phyloP scores from a whole-genome alignment of 257 asterid genomes.

The Lycium barbarum region DNA sequence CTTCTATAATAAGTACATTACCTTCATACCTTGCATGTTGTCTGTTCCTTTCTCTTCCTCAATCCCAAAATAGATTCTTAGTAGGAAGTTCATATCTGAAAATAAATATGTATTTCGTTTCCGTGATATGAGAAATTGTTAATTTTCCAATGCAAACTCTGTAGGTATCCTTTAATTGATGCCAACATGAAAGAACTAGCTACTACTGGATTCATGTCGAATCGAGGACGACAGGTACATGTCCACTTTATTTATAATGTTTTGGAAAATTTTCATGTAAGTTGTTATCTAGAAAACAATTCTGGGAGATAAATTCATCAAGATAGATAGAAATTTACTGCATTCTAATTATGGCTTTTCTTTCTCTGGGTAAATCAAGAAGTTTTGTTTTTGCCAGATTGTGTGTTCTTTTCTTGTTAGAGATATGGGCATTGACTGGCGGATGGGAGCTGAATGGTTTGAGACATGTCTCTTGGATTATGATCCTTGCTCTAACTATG shows the following conservation, averaged over 20 bases:
- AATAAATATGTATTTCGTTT: not conserved
- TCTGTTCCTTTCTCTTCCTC: not conserved
- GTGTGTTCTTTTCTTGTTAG: constrained; percentile 98
- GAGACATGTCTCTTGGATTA: constrained; percentile 93
- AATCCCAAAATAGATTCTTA: not conserved
- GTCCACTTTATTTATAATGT: not conserved
- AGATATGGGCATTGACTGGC: constrained; percentile 97
- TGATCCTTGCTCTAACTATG: constrained; percentile 96
- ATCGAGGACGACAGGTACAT: constrained; percentile 93
- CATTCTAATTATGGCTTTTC: not conserved
- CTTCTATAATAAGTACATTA: constrained; percentile 3
- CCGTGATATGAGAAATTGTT: not conserved
- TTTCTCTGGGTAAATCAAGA: not conserved
- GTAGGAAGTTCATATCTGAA: not conserved
- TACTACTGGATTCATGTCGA: constrained; percentile 95
- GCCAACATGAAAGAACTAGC: constrained; percentile 89
- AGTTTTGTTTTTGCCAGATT: constrained; percentile 51
- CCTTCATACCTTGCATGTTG: not conserved
- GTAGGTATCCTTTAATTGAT: constrained; percentile 91
- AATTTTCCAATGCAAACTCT: constrained; percentile 10
- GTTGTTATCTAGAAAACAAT: not conserved
- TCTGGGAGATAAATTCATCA: not conserved
- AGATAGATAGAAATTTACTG: not conserved
- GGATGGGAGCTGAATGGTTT: constrained; percentile 99
- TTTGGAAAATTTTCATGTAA: not conserved